Evolutionary conservation across 2,329 filamentous ascomycete genomes (phyloP), one percentile per base, ranked within the genome.

Genomic region (Neofusicoccum umdonicola): DNA sequence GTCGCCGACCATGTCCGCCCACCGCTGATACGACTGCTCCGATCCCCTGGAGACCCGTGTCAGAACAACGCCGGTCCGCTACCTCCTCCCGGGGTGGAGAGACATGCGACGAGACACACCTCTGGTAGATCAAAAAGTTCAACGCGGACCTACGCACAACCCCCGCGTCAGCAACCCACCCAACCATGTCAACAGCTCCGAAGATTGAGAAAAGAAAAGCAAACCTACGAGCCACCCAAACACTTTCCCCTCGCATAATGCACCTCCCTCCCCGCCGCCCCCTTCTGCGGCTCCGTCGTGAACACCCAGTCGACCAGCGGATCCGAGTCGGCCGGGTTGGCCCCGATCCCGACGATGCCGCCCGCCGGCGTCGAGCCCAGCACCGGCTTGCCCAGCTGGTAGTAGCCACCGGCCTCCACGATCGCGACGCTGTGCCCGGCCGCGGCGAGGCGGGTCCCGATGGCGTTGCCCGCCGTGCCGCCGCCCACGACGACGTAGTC

Each of bases 361-460:
- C 69, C 68, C 39, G 67, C 69, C 3, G 71, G 71, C 11, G 73
- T 69, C 35, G 68, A 64, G 11, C 67, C 68, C 3, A 63, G 50
- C 41, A 73, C 72, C 1, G 68, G 68, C 58, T 73, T 71, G 41
- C 34, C 47, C 15, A 73, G 44, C 51, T 74, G 69, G 51, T 73
- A 74, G 65, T 72, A 74, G 4, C 27, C 37, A 0, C 76, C 75
- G 9, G 74, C 75, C 67, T 77, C 75, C 50, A 77, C 69, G 3
- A 76, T 68, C 0, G 74, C 75, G 31, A 77, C 71, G 6, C 69
- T 45, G 41, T 34, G 34, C 27, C 62, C 62, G 2, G 62, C 62
- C 54, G 68, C 68, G 13, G 67, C 62, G 1, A 74, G 67, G 1
- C 71, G 68, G 1, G 67, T 67, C 11, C 70, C 71, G 13, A 73